Conservation (phyloP, 768 basidiomycete genomes). For the Roridomyces roridus region DNA sequence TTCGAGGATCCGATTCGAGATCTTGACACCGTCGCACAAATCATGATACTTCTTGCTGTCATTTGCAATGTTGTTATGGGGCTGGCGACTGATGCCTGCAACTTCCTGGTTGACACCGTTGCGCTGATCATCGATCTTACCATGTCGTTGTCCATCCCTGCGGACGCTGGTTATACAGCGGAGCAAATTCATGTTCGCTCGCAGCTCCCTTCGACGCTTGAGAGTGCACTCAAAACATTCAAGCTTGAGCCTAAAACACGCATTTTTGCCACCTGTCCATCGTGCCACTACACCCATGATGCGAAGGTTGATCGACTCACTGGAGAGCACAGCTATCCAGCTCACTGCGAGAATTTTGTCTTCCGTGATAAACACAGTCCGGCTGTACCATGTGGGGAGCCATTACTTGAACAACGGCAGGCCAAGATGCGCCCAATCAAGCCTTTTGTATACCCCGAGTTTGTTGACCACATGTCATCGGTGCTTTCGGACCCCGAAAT, state of each 20-base stretch:
- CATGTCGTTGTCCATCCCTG: constrained; percentile 12
- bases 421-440: constrained; percentile 25
- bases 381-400: constrained; percentile 7
- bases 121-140: constrained; percentile 20
- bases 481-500: constrained; percentile 25
- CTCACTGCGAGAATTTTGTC: constrained; percentile 12
- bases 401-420: constrained; percentile 19
- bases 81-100: constrained; percentile 16
- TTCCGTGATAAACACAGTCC: constrained; percentile 17
- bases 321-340: constrained; percentile 17
- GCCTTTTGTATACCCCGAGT: constrained; percentile 21
- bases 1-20: constrained; percentile 18
- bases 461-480: constrained; percentile 29
- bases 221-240: no score
- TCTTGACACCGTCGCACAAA: constrained; percentile 15
- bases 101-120: constrained; percentile 23
- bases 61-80: constrained; percentile 18
- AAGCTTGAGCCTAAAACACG: no score
- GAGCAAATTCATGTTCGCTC: constrained; percentile 14
- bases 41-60: constrained; percentile 15
- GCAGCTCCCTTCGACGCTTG: constrained; percentile 19
- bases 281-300: no score
- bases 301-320: constrained; percentile 18
- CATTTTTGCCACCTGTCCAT: no score
- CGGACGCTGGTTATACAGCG: constrained; percentile 5